Evolutionary conservation across 2,329 filamentous ascomycete genomes (phyloP), one percentile per base, ranked within the genome.

Genomic region (Botrytis sinoallii): DNA sequence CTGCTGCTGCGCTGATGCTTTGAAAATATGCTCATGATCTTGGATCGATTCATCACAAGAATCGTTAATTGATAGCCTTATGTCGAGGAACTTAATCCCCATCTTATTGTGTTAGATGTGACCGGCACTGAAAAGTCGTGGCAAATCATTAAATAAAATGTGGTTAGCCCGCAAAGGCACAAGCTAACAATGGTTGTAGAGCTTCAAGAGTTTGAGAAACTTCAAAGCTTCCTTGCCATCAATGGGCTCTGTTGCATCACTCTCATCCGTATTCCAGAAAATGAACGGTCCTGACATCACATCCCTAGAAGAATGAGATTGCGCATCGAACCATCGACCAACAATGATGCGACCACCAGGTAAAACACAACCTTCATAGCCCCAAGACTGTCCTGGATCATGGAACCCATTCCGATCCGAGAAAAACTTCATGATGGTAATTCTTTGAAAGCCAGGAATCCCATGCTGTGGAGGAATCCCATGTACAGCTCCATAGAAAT

Each of bases 341-440:
- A 87, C 70, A 78, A 87, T 85, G 57, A 86, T 82, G 40, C 82
- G 82, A 1, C 83, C 83, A 7, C 85, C 84, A 4, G 85, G 86
- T 7, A 86, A 74, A 20, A 87, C 79, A 35, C 84, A 79, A 0
- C 84, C 85, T 77, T 87, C 85, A 73, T 86, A 87, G 6, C 80
- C 83, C 78, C 83, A 84, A 2, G 83, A 79, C 75, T 82, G 82
- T 29, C 78, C 73, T 20, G 38, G 61, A 59, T 79, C 76, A 55
- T 75, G 76, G 16, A 71, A 25, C 9, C 76, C 79, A 40, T 78
- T 68, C 14, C 73, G 63, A 20, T 75, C 60, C 4, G 76, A 74
- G 57, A 78, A 79, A 70, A 86, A 86, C 78, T 87, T 87, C 83
- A 88, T 85, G 81, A 89, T 85, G 0, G 84, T 86, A 72, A 89